Percentiles rank a stretch among this genome's conserved stretches.
Evolutionary conservation across 306 rosid genomes (phyloP).

Genomic region (Malus domestica): ASM211411v1 NC_041803.1:5703001-5703500

Average conservation of each 20-base stretch:
- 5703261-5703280: conserved; percentile 93
- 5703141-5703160: conserved; percentile 35
- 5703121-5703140: conserved; percentile 16
- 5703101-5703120: conserved; percentile 27
- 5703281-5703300: conserved; percentile 56
- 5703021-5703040: conserved; percentile 79
- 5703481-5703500: conserved; percentile 44
- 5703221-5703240: conserved; percentile 44
- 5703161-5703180: conserved; percentile 63
- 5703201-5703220: conserved; percentile 35
- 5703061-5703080: conserved; percentile 74
- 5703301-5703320: conserved; percentile 49
- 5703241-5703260: conserved; percentile 78
- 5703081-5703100: conserved; percentile 48
- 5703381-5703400: conserved; percentile 79
- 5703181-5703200: conserved; percentile 52
- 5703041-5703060: conserved; percentile 57
- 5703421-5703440: conserved; percentile 82
- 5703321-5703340: conserved; percentile 49
- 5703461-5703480: conserved; percentile 54
- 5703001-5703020: conserved; percentile 60
- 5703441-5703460: conserved; percentile 96
- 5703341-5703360: conserved; percentile 71
- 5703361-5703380: conserved; percentile 60
- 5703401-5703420: conserved; percentile 85